phyloP scores from a whole-genome alignment of 345 rosid genomes.

The Salix purpurea region DNA sequence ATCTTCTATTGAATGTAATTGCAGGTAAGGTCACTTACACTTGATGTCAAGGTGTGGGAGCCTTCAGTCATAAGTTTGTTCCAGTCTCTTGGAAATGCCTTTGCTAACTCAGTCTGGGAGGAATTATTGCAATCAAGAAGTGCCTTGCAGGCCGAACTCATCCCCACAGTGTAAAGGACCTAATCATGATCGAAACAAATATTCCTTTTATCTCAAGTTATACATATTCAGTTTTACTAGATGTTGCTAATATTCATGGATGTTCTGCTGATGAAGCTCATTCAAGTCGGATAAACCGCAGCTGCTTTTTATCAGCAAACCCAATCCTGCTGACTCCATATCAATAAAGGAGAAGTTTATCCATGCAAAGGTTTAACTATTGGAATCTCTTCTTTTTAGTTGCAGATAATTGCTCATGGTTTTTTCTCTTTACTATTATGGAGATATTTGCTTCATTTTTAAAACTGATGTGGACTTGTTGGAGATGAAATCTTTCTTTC shows the following conservation, averaged over 20 bases:
- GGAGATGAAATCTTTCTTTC: conserved; percentile 2
- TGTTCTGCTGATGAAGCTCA: conserved; percentile 39
- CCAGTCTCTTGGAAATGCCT: conserved; percentile 90
- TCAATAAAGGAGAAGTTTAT: conserved; percentile 93
- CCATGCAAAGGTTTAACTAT: conserved; percentile 73
- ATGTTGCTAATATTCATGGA: conserved; percentile 24
- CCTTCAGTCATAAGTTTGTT: conserved; percentile 93
- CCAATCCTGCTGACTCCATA: conserved; percentile 67
- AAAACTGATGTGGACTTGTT: not conserved
- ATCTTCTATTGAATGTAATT: conserved; percentile 17
- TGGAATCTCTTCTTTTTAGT: not conserved
- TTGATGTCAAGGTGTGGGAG: conserved; percentile 98
- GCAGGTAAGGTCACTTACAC: conserved; percentile 97
- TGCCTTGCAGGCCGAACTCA: conserved; percentile 58
- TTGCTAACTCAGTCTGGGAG: conserved; percentile 97
- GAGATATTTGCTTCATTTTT: not conserved
- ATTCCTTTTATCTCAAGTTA: conserved; percentile 7
- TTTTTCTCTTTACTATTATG: not conserved
- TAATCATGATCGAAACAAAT: conserved; percentile 4
- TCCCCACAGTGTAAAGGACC: conserved; percentile 50
- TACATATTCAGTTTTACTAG: not conserved
- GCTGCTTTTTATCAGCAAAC: conserved; percentile 55
- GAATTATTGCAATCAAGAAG: conserved; percentile 83
- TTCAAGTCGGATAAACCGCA: conserved; percentile 59
- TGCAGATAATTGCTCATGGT: not conserved